A percentile compares a stretch with the other conserved stretches of the same genome.
Conservation (phyloP, 768 basidiomycete genomes). For the Cystofilobasidium ferigula region DNA sequence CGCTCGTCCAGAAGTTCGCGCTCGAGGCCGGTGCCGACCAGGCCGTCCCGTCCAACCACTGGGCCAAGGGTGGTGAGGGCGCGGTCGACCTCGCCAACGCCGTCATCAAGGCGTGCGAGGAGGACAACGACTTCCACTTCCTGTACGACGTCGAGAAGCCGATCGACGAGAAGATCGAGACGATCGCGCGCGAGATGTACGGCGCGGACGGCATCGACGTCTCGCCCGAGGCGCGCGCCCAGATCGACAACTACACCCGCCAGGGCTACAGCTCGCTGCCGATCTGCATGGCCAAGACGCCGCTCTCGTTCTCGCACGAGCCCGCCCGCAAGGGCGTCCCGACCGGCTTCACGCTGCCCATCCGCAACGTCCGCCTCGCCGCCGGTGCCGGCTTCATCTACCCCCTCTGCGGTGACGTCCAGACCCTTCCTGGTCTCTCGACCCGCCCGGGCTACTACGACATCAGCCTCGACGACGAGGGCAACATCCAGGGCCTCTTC, state of each 20-base stretch:
- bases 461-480: slow-evolving; percentile 24
- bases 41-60: slow-evolving; percentile 91
- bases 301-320: slow-evolving; percentile 94
- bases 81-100: slow-evolving; percentile 83
- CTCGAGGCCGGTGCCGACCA: slow-evolving; percentile 82
- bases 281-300: slow-evolving; percentile 98
- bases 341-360: slow-evolving; percentile 79
- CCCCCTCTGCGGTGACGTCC: slow-evolving; percentile 76
- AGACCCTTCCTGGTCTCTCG: slow-evolving; percentile 92
- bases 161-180: slow-evolving; percentile 76
- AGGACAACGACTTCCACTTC: slow-evolving; percentile 62
- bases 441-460: slow-evolving; percentile 62
- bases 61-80: slow-evolving; percentile 89
- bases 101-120: slow-evolving; percentile 72
- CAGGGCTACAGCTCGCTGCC: slow-evolving; percentile 47
- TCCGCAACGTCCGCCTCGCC: slow-evolving; percentile 72
- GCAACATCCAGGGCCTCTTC: slow-evolving; percentile 27
- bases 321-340: slow-evolving; percentile 83
- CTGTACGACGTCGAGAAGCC: slow-evolving; percentile 75
- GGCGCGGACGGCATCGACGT: slow-evolving; percentile 83
- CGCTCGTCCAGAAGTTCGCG: slow-evolving; percentile 67
- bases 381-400: slow-evolving; percentile 95
- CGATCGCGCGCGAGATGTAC: slow-evolving; percentile 54
- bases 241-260: slow-evolving; percentile 79
- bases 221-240: slow-evolving; percentile 69